These are phyloP conservation scores for Canavalia gladiata DNA, from an alignment of 306 rosid species.

Conservation along the genomic window DNA sequence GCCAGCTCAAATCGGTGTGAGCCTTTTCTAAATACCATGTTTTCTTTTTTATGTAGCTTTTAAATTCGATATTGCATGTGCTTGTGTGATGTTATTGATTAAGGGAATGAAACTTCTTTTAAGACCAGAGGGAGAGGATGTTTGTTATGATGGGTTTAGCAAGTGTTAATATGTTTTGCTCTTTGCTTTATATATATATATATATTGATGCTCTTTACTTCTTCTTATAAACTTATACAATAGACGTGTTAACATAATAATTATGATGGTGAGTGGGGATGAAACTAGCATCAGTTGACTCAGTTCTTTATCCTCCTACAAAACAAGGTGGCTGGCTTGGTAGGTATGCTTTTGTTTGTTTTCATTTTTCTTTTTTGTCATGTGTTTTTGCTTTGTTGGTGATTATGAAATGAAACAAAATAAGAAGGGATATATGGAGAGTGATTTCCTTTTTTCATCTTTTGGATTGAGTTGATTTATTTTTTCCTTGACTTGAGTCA, in stretches of 20 bases:
- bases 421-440: not conserved
- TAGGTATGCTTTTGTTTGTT: not conserved
- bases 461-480: not conserved
- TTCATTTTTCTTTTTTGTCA: not conserved
- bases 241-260: not conserved
- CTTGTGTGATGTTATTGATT: not conserved
- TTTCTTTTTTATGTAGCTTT: not conserved
- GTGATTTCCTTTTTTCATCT: not conserved
- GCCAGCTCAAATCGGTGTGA: constrained; percentile 48
- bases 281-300: not conserved
- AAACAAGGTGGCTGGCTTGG: not conserved
- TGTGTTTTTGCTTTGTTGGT: not conserved
- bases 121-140: no score
- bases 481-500: not conserved
- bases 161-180: not conserved
- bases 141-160: not conserved
- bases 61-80: not conserved
- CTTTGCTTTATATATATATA: not conserved
- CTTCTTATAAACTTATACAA: not conserved
- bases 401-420: not conserved
- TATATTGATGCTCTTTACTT: no score
- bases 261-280: not conserved
- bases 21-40: not conserved
- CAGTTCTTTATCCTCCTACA: not conserved
- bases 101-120: no score